A percentile compares a stretch with the other conserved stretches of the same genome.
These are phyloP conservation scores for Xylaria sp. DNA, from an alignment of 2,329 filamentous ascomycete species.

Conservation along the genomic window DNA sequence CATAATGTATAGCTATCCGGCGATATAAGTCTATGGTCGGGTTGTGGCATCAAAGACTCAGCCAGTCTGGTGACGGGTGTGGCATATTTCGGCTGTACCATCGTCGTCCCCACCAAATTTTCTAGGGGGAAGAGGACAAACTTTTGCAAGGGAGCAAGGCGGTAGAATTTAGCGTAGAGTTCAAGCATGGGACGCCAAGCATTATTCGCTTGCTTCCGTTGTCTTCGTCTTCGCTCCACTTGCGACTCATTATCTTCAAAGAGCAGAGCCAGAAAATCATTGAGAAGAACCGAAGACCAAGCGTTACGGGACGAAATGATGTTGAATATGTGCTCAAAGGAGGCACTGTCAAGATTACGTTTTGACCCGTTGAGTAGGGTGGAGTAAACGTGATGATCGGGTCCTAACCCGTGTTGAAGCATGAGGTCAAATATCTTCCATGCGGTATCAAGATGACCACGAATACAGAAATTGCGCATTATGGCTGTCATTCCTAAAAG, in stretches of 20 bases:
- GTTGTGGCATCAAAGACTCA: slow-evolving; percentile 35
- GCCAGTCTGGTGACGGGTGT: slow-evolving; percentile 35
- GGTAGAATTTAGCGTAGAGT: slow-evolving; percentile 61
- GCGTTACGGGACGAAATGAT: slow-evolving; percentile 61
- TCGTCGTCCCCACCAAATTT: slow-evolving; percentile 33
- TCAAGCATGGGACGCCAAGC: slow-evolving; percentile 60
- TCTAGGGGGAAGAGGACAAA: slow-evolving; percentile 46
- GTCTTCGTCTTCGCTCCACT: slow-evolving; percentile 44
- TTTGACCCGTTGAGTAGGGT: slow-evolving; percentile 79
- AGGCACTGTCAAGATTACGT: slow-evolving; percentile 60
- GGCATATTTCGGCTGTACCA: slow-evolving; percentile 26
- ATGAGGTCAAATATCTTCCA: slow-evolving; percentile 74
- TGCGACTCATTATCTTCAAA: slow-evolving; percentile 56
- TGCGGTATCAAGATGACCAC: slow-evolving; percentile 70
- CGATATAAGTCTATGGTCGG: slow-evolving; percentile 40
- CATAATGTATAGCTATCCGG: slow-evolving; percentile 44
- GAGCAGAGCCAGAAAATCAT: slow-evolving; percentile 64
- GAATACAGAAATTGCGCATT: slow-evolving; percentile 75
- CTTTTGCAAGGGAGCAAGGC: slow-evolving; percentile 56
- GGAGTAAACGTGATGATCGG: slow-evolving; percentile 74
- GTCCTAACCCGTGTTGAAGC: slow-evolving; percentile 65
- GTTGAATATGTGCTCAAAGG: slow-evolving; percentile 65
- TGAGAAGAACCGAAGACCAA: slow-evolving; percentile 59
- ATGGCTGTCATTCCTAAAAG: slow-evolving; percentile 72
- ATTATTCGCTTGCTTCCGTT: slow-evolving; percentile 50